These are phyloP conservation scores for Venturia pyrina DNA, from an alignment of 2,329 filamentous ascomycete genomes.

Conservation along the genomic window DNA sequence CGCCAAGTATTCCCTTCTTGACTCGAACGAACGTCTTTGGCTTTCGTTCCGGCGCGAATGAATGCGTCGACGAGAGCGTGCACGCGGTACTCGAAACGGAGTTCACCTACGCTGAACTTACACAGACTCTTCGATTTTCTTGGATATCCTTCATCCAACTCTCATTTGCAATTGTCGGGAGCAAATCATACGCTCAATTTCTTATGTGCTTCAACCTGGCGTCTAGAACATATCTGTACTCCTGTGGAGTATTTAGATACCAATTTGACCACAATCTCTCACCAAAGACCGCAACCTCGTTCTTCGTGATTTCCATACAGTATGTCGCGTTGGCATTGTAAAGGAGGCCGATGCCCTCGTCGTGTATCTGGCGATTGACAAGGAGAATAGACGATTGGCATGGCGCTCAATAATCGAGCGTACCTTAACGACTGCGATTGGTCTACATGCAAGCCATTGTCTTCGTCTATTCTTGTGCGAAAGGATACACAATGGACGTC, in stretches of 20 bases:
- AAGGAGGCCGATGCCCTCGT: neutral
- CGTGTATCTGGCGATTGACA: neutral
- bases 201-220: no score
- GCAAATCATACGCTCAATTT: no score
- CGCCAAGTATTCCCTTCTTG: no score
- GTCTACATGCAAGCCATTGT: neutral
- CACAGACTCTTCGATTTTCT: no score
- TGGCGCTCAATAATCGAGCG: neutral
- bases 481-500: neutral
- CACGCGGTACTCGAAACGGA: neutral
- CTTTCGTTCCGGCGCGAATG: neutral
- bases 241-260: no score
- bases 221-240: no score
- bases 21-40: no score
- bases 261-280: no score
- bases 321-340: neutral
- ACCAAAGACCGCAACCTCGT: neutral
- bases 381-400: neutral
- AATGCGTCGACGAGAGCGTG: neutral
- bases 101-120: no score
- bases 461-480: neutral
- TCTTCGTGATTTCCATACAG: neutral
- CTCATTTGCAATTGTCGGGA: no score
- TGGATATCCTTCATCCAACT: no score
- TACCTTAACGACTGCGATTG: no score